phyloP scores from a whole-genome alignment of 345 rosid species.

The Dovyalis caffra region DNA sequence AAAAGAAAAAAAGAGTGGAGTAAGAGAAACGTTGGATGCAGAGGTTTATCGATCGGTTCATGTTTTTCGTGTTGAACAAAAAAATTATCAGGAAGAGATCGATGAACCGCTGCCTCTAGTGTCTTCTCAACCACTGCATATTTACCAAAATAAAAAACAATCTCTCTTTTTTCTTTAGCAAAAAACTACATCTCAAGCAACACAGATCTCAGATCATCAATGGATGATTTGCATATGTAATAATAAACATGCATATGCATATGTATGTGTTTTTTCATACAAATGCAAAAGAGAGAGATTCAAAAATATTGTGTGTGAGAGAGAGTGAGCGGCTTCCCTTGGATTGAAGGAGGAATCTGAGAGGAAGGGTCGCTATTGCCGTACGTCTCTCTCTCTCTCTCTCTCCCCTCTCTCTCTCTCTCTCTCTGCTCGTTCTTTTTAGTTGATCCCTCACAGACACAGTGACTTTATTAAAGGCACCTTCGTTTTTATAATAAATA shows the following conservation, averaged over 20 bases:
- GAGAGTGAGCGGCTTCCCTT: background rate
- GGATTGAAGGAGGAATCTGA: background rate
- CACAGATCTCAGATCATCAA: background rate
- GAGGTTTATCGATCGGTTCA: conserved; percentile 99
- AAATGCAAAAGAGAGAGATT: background rate
- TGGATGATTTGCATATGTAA: background rate
- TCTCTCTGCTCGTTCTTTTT: too few species aligned
- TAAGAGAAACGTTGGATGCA: conserved; percentile 85
- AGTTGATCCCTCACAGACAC: too few species aligned
- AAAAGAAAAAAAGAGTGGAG: background rate
- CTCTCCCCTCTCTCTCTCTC: background rate
- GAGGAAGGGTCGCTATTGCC: background rate
- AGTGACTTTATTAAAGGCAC: too few species aligned
- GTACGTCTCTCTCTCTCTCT: background rate
- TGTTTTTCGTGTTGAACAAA: conserved; percentile 37
- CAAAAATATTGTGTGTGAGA: background rate
- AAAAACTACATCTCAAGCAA: too few species aligned
- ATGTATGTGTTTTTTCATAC: background rate
- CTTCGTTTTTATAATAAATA: background rate
- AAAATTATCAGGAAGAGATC: conserved; percentile 77
- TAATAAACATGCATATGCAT: too few species aligned
- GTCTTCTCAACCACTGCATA: conserved; percentile 35
- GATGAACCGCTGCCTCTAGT: conserved; percentile 99
- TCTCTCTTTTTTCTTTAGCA: background rate
- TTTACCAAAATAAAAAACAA: background rate